A percentile compares a stretch with the other conserved stretches of the same genome.
Conservation (phyloP, 1,284 basidiomycete species). For the Ustilago xerochloae region DNA sequence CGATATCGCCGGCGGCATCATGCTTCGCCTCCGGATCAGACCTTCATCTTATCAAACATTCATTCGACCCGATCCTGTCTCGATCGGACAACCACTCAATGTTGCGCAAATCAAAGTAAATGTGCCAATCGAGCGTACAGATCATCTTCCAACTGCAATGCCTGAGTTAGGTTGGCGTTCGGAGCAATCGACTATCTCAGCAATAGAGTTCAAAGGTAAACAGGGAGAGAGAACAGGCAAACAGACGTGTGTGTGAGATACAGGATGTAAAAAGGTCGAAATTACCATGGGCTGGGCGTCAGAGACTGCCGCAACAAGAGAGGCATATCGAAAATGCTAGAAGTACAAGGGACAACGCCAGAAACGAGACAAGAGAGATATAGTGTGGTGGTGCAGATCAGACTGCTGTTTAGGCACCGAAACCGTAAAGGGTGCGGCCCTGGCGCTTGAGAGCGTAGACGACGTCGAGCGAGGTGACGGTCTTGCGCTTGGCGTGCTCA, state of each 20-base stretch:
- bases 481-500: conserved; percentile 93
- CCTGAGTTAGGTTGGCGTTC: no score
- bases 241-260: background rate
- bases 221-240: background rate
- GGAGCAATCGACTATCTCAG: no score
- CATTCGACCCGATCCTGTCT: background rate
- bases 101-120: background rate
- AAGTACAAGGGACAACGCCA: conserved; percentile 50
- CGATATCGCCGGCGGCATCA: background rate
- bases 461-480: conserved; percentile 87
- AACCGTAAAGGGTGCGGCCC: conserved; percentile 81
- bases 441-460: conserved; percentile 91
- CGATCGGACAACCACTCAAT: background rate
- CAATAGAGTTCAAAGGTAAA: background rate
- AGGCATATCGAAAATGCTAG: conserved; percentile 54
- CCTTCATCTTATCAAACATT: background rate
- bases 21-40: background rate
- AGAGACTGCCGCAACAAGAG: conserved; percentile 45
- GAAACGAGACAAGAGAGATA: conserved; percentile 35
- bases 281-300: conserved; percentile 52
- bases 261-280: conserved; percentile 46
- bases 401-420: conserved; percentile 59
- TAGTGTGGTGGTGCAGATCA: background rate
- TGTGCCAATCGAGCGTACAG: background rate
- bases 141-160: background rate